A percentile compares a stretch with the other conserved stretches of the same genome.
These are phyloP conservation scores for Ceratocystis lukuohia DNA, from an alignment of 2,329 filamentous ascomycete species.

Conservation along the genomic window DNA sequence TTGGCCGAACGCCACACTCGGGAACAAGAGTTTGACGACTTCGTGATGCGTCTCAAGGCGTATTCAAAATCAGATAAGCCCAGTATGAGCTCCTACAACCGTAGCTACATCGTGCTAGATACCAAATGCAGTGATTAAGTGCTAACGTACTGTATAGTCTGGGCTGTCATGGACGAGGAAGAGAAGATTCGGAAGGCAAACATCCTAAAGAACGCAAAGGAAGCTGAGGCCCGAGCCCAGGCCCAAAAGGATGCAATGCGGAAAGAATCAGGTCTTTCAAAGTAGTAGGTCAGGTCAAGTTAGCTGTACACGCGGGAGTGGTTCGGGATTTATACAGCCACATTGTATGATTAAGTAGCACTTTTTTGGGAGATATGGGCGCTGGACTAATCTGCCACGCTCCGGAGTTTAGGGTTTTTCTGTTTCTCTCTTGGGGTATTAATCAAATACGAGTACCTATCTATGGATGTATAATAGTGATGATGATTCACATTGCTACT, in stretches of 20 bases:
- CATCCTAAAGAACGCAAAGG: slow-evolving; percentile 27
- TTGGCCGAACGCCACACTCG: slow-evolving; percentile 63
- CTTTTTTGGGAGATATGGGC: not conserved
- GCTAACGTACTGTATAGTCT: slow-evolving; percentile 29
- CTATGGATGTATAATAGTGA: too few relatives aligned
- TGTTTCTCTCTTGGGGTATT: not conserved
- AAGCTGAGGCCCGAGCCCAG: slow-evolving; percentile 31
- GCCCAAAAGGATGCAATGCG: slow-evolving; percentile 37
- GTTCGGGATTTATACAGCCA: not conserved
- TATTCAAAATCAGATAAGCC: slow-evolving; percentile 85
- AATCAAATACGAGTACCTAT: not conserved
- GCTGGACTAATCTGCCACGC: not conserved
- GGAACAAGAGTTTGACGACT: slow-evolving; percentile 80
- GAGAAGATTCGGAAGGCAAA: slow-evolving; percentile 32
- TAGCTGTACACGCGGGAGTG: not conserved
- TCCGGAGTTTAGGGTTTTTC: slow-evolving; percentile 1
- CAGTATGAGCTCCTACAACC: slow-evolving; percentile 42
- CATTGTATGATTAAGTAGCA: slow-evolving; percentile 5
- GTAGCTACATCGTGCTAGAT: not conserved
- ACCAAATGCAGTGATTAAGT: not conserved
- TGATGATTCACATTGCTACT: not conserved
- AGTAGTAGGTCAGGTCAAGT: slow-evolving; percentile 21
- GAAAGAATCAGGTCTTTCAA: slow-evolving; percentile 34
- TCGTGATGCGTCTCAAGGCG: slow-evolving; percentile 70
- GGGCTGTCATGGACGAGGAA: slow-evolving; percentile 38